These are phyloP conservation scores for Oryza meyeriana DNA, from an alignment of 176 grass and related monocot species.

Conservation along the genomic window DNA sequence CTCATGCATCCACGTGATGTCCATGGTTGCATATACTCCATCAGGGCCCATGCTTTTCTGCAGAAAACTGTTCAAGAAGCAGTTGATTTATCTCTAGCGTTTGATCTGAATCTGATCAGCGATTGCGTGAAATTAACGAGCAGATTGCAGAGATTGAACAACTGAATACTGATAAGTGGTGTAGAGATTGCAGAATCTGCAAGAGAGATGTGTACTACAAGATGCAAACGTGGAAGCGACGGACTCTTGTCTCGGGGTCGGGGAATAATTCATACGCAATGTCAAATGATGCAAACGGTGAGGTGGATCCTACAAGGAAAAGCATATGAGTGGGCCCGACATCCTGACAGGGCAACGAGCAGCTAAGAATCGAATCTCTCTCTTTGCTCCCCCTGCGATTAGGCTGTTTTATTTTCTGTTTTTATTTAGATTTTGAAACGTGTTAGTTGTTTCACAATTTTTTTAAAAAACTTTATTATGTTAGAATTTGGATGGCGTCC, in stretches of 20 bases:
- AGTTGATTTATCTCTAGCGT: background rate
- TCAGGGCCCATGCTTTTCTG: background rate
- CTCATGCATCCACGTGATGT: background rate
- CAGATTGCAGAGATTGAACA: too few relatives aligned
- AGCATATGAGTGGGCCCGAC: constrained; percentile 3
- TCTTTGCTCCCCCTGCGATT: background rate
- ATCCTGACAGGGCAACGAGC: background rate
- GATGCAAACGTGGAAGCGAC: background rate
- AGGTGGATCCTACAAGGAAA: constrained; percentile 29
- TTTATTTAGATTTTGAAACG: too few relatives aligned
- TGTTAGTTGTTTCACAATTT: too few relatives aligned
- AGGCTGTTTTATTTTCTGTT: background rate
- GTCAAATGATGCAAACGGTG: background rate
- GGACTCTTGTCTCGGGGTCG: background rate
- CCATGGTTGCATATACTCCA: background rate
- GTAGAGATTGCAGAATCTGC: background rate
- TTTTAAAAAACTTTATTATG: too few relatives aligned
- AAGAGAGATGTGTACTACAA: background rate
- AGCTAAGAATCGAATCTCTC: constrained; percentile 21
- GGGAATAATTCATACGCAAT: background rate
- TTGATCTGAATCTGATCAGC: background rate
- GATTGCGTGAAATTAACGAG: background rate
- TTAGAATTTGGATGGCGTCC: too few relatives aligned
- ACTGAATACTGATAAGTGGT: background rate
- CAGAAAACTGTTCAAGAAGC: background rate